Evolutionary conservation across 371 early-diverging fungal species (phyloP).

Genomic region (Mucor racemosus): DNA sequence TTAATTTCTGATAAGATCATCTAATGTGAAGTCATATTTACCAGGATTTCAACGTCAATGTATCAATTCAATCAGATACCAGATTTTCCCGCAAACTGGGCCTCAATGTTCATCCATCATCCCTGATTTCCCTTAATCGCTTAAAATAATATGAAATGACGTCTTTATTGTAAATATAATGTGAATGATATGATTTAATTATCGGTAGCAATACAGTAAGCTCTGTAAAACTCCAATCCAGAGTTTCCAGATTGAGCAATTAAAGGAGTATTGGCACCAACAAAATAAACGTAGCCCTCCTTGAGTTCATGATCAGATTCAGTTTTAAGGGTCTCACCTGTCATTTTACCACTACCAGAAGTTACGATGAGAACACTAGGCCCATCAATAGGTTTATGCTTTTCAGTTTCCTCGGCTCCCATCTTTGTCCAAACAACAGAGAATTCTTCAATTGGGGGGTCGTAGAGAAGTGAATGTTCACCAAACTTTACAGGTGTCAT

Average conservation of each 20-base stretch:
- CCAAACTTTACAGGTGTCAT: conserved; percentile 59
- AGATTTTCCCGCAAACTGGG: neutral
- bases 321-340: conserved; percentile 30
- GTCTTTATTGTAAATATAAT: neutral
- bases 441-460: conserved; percentile 97
- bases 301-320: conserved; percentile 32
- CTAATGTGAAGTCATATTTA: no score
- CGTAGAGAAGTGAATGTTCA: conserved; percentile 74
- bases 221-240: conserved; percentile 67
- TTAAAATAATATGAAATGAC: neutral
- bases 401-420: conserved; percentile 50
- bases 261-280: conserved; percentile 63
- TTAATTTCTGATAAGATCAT: neutral
- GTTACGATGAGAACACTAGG: conserved; percentile 89
- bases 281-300: conserved; percentile 70
- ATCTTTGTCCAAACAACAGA: conserved; percentile 75
- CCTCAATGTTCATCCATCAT: neutral
- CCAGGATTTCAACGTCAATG: neutral
- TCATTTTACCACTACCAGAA: conserved; percentile 57
- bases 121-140: neutral
- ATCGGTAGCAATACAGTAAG: conserved; percentile 48
- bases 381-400: conserved; percentile 66
- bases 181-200: neutral
- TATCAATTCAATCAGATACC: neutral
- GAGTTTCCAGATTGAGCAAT: conserved; percentile 45